phyloP scores from a whole-genome alignment of 2,329 filamentous ascomycete species.

The Xylaria multiplex region DNA sequence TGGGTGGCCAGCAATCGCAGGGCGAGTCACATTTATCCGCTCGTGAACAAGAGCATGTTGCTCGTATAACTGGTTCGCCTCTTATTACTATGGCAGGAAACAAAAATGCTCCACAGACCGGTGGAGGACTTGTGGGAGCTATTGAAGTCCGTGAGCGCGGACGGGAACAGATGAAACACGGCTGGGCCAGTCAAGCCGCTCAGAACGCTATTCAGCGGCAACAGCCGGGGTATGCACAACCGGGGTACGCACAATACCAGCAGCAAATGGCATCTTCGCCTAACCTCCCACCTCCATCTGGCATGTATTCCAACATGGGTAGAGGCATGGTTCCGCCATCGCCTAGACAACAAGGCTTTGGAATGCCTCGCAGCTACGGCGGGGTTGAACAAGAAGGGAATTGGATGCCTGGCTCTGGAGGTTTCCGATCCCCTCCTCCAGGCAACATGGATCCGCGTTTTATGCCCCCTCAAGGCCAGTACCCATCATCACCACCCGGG shows the following conservation, averaged over 20 bases:
- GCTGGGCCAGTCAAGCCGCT: conserved; percentile 74
- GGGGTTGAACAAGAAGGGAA: conserved; percentile 50
- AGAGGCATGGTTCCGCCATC: conserved; percentile 34
- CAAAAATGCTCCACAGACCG: conserved; percentile 60
- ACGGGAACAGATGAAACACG: conserved; percentile 75
- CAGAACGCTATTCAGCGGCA: conserved; percentile 79
- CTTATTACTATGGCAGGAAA: conserved; percentile 74
- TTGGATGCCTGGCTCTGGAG: conserved; percentile 46
- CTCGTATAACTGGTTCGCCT: conserved; percentile 80
- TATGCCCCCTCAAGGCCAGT: conserved; percentile 42
- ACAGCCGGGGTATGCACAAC: conserved; percentile 59
- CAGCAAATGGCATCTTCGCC: conserved; percentile 43
- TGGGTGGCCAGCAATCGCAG: conserved; percentile 54
- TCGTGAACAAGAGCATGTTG: conserved; percentile 88
- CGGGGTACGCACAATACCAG: conserved; percentile 52
- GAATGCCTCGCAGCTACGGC: conserved; percentile 41
- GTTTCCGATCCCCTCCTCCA: conserved; percentile 45
- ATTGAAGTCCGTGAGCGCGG: conserved; percentile 85
- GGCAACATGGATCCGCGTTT: conserved; percentile 45
- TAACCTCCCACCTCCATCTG: conserved; percentile 44
- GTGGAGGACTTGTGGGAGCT: conserved; percentile 76
- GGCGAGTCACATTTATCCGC: conserved; percentile 77
- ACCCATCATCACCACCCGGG: conserved; percentile 39
- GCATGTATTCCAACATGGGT: conserved; percentile 50
- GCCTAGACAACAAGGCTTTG: conserved; percentile 44